These are phyloP conservation scores for Sporothrix pallida DNA, from an alignment of 2,329 filamentous ascomycete genomes.

Conservation along the genomic window DNA sequence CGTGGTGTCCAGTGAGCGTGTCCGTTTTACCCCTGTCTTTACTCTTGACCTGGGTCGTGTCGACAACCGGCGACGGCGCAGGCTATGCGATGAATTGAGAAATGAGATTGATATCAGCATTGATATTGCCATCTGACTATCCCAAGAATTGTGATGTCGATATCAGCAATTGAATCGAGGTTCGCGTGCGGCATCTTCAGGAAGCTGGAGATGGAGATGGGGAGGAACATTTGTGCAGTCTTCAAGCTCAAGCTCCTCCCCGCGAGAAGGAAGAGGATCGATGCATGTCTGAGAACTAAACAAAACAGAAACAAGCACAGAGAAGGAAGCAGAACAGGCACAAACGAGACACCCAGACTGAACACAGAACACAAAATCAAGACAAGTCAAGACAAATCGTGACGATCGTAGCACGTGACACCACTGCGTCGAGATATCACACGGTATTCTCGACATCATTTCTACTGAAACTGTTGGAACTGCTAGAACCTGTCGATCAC, in stretches of 20 bases:
- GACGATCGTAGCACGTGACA: slow-evolving; percentile 18
- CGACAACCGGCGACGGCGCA: not conserved
- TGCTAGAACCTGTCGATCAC: slow-evolving; percentile 6
- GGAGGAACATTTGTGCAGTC: too few species aligned
- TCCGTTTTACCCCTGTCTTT: slow-evolving; percentile 16
- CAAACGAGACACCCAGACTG: too few species aligned
- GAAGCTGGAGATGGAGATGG: not conserved
- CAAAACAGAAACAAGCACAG: too few species aligned
- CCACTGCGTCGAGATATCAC: not conserved
- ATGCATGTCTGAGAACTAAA: too few species aligned
- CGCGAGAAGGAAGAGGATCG: too few species aligned
- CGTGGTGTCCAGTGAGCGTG: not conserved
- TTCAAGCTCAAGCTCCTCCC: too few species aligned
- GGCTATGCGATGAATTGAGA: not conserved
- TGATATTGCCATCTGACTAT: not conserved
- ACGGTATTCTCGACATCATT: not conserved
- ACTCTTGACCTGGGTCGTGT: not conserved
- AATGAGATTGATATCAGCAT: not conserved
- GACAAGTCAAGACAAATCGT: not conserved
- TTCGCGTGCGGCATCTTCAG: not conserved
- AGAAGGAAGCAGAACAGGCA: not conserved
- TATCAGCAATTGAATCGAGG: not conserved
- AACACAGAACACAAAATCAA: not conserved
- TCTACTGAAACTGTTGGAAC: not conserved
- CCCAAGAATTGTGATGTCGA: not conserved